A percentile compares a stretch with the other conserved stretches of the same genome.
phyloP scores from a whole-genome alignment of 805 yeast species.

The Metschnikowia lochheadii region DNA sequence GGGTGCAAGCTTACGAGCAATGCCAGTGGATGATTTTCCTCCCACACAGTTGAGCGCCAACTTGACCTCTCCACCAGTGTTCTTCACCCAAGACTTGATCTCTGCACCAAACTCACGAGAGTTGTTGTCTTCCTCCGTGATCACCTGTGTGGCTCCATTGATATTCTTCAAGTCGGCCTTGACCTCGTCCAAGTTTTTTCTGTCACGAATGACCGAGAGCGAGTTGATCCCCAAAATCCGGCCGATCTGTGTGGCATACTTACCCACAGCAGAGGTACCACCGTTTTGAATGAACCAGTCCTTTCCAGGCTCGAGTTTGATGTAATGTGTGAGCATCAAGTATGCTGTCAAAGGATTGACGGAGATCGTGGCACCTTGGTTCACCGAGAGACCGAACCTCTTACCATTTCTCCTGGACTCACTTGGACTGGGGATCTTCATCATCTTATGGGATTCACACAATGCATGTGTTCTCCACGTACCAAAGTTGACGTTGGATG shows the following conservation, averaged over 20 bases:
- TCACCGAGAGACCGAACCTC: conserved; percentile 29
- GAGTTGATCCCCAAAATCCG: conserved; percentile 75
- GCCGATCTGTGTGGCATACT: conserved; percentile 86
- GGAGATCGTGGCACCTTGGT: conserved; percentile 80
- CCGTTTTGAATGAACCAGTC: conserved; percentile 97
- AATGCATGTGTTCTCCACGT: conserved; percentile 86
- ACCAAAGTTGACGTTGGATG: conserved; percentile 73
- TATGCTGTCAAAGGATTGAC: conserved; percentile 94
- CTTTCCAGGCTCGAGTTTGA: conserved; percentile 51
- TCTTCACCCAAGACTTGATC: conserved; percentile 51
- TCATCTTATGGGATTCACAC: conserved; percentile 48
- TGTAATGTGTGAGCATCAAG: conserved; percentile 75
- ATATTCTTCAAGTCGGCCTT: conserved; percentile 45
- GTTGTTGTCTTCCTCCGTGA: conserved; percentile 81
- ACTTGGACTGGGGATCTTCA: conserved; percentile 51
- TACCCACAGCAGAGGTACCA: conserved; percentile 93
- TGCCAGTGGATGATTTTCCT: conserved; percentile 75
- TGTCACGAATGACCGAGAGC: conserved; percentile 80
- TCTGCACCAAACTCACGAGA: conserved; percentile 63
- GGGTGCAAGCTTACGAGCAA: conserved; percentile 74
- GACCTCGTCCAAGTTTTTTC: conserved; percentile 67
- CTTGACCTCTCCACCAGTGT: conserved; percentile 51
- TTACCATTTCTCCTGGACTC: conserved; percentile 42
- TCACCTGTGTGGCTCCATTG: conserved; percentile 83
- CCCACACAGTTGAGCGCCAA: conserved; percentile 92